phyloP scores from a whole-genome alignment of 2,329 filamentous ascomycete genomes.

The Calonectria pauciramosa region DNA sequence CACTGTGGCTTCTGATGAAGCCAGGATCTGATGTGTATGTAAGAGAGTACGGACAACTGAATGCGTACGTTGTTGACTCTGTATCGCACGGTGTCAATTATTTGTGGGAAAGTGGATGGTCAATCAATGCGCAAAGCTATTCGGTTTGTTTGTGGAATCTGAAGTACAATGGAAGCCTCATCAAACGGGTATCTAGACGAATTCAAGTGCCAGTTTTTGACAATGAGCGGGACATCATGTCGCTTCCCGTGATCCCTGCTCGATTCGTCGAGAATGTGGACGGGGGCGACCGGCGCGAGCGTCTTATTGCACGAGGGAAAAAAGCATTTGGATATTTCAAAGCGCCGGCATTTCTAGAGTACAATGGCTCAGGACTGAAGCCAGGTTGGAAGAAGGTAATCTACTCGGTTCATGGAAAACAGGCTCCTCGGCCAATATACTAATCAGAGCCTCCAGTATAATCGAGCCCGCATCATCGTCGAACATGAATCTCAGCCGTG shows the following conservation, averaged over 20 bases:
- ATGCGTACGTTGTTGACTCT: not conserved
- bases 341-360: not conserved
- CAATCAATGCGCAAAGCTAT: not conserved
- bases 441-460: not conserved
- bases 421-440: too few species aligned
- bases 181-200: not conserved
- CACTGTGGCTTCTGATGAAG: not conserved
- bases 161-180: not conserved
- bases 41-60: not conserved
- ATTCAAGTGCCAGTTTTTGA: not conserved
- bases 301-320: not conserved
- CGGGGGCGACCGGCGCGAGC: too few species aligned
- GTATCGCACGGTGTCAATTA: not conserved
- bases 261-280: not conserved
- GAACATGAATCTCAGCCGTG: not conserved
- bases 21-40: not conserved
- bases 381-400: not conserved
- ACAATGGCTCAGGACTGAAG: not conserved
- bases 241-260: not conserved
- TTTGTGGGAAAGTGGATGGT: not conserved
- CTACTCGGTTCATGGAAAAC: too few species aligned
- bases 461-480: not conserved
- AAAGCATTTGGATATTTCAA: not conserved
- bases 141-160: not conserved
- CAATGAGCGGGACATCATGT: not conserved